Conservation (phyloP, 192 early-diverging fungal species). For the Coemansia sp. region DNA sequence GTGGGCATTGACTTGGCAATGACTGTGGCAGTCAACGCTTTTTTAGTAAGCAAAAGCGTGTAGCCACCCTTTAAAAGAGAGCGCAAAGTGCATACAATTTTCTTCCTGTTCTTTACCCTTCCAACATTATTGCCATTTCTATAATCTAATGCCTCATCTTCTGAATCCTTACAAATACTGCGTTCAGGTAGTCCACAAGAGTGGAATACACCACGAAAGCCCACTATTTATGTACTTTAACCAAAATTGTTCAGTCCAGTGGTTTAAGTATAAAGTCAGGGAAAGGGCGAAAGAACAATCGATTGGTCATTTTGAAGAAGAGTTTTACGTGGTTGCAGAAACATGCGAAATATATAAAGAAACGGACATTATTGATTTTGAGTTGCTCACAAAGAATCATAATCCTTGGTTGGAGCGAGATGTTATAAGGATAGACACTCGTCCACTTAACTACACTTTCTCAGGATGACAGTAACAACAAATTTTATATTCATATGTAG, state of each 20-base stretch:
- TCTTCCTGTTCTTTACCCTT: neutral
- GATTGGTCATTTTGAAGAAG: neutral
- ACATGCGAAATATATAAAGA: neutral
- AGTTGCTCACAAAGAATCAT: neutral
- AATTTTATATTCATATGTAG: too few relatives aligned
- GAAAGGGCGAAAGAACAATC: neutral
- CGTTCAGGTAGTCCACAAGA: neutral
- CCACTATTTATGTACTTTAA: neutral
- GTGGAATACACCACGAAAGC: too few relatives aligned
- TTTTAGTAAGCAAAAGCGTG: neutral
- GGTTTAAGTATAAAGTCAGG: neutral
- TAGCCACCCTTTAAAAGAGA: neutral
- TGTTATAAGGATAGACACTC: neutral
- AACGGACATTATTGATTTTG: neutral
- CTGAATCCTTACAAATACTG: neutral
- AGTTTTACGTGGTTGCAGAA: neutral
- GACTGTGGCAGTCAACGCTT: neutral
- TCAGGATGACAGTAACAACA: neutral
- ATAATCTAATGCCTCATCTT: neutral
- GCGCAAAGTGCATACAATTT: neutral
- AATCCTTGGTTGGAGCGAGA: neutral
- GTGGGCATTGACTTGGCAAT: neutral
- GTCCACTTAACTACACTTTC: neutral
- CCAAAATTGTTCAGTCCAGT: neutral
- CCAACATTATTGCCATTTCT: neutral